Evolutionary conservation across 2,329 filamentous ascomycete species (phyloP).

Genomic region (Geoglossum cookeanum): DNA sequence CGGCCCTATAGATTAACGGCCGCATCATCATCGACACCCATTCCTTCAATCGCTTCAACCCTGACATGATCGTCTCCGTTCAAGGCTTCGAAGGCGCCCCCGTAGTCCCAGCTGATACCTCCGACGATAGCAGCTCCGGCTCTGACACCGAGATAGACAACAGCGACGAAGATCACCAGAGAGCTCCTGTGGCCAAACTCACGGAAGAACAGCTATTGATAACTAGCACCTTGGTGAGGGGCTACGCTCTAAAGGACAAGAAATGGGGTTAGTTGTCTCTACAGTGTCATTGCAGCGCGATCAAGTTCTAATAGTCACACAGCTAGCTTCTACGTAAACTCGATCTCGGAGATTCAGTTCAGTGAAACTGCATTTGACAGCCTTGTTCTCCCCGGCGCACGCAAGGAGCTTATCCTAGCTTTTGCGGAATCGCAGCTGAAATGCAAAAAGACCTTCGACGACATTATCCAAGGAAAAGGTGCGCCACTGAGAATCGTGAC

Average conservation of each 20-base stretch:
- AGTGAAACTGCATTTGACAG: slow-evolving; percentile 26
- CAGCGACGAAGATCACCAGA: not conserved
- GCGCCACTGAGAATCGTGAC: slow-evolving; percentile 9
- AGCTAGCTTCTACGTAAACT: slow-evolving; percentile 21
- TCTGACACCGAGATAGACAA: slow-evolving; percentile 5
- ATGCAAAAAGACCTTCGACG: slow-evolving; percentile 24
- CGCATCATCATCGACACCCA: slow-evolving; percentile 33
- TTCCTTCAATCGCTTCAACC: slow-evolving; percentile 29
- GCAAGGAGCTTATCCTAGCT: slow-evolving; percentile 29
- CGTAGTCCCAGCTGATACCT: not conserved
- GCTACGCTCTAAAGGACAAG: slow-evolving; percentile 24
- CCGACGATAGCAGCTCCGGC: slow-evolving; percentile 1
- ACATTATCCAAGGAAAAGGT: slow-evolving; percentile 33
- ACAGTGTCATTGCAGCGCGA: not conserved
- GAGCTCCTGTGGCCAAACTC: not conserved
- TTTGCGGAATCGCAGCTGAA: slow-evolving; percentile 25
- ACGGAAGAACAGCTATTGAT: not conserved
- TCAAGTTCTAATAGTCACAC: slow-evolving; percentile 7
- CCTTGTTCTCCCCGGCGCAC: slow-evolving; percentile 27
- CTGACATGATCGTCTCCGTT: slow-evolving; percentile 21
- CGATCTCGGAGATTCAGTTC: slow-evolving; percentile 25
- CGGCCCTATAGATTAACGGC: slow-evolving; percentile 20
- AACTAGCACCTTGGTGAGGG: slow-evolving; percentile 12
- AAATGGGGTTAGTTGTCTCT: slow-evolving; percentile 15
- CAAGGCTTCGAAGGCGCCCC: slow-evolving; percentile 5